Base-by-base conservation (phyloP, 129 eudicot species). In the Ambrosia trifida region DNA sequence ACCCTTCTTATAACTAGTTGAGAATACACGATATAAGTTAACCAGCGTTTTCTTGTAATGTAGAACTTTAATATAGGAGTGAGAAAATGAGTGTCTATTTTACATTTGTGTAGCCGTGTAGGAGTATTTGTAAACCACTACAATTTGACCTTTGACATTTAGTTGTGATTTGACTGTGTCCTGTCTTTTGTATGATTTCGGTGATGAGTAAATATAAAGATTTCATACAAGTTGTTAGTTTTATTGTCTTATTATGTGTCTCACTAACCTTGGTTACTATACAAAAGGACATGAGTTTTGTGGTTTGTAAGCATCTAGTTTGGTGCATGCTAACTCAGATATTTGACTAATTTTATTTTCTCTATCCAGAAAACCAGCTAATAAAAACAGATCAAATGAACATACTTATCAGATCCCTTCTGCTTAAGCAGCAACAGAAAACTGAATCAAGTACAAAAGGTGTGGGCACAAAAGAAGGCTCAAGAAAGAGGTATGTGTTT, bases 361-460 rank as follows among this genome's bases (percentile, higher is more conserved):
- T 75, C 54, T 63, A 45, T 85, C 54, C 88, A 85, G 96, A 82
- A 60, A 72, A 78, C 83, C 96, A 93, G 86, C 74, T 81, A 76
- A 89, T 94, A 78, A 84, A 79, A 78, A 89, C 96, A 7, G 83
- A 94, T 83, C 90, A 89, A 64, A 75, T 59, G 73, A 93, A 93
- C 83, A 93, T 93, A 76, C 76, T 89, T 68, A 93, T 93, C n/a
- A 80, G 95, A 76, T 85, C 96, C 66, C 96, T 93, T 63, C 56
- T 79, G 76, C 80, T 93, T 53, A 87, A 86, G 78, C 91, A 86
- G 50, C 74, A 68, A 35, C 90, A 87, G 46, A 85, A 82, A 72
- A 87, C 79, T 50, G 91, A 77, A 64, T 68, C 84, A 2, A 68
- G 84, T 64, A 78, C 72, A n/a, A 84, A 84, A 83, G 86, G 68